phyloP scores from a whole-genome alignment of 805 yeast species.

The Candida suzukii region DNA sequence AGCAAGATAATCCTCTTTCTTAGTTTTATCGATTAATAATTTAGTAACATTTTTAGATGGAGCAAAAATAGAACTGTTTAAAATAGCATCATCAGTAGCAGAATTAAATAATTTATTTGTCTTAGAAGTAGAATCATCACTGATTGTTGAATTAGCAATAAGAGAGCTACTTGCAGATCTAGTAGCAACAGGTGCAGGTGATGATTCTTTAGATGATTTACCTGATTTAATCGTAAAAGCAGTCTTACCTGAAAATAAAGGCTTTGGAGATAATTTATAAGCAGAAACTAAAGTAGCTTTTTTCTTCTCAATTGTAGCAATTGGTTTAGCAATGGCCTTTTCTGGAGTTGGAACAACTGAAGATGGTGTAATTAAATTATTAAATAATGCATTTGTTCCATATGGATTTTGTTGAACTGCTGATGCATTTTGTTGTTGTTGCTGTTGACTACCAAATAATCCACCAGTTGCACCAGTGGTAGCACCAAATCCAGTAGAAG shows the following conservation, averaged over 20 bases:
- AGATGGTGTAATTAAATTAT: slow-evolving; percentile 25
- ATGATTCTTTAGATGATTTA: slow-evolving; percentile 12
- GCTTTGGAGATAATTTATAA: slow-evolving; percentile 59
- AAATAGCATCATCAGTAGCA: slow-evolving; percentile 58
- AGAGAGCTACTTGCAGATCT: slow-evolving; percentile 20
- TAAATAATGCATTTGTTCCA: slow-evolving; percentile 68
- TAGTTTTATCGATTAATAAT: slow-evolving; percentile 42
- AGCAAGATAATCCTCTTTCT: slow-evolving; percentile 13
- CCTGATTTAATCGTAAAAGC: slow-evolving; percentile 14
- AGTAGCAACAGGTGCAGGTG: slow-evolving; percentile 11
- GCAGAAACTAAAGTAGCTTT: slow-evolving; percentile 53
- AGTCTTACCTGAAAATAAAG: slow-evolving; percentile 34
- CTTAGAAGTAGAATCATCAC: slow-evolving; percentile 4
- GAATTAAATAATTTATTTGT: slow-evolving; percentile 29
- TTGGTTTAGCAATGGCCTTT: slow-evolving; percentile 45
- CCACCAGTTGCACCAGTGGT: slow-evolving; percentile 20
- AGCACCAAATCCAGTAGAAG: slow-evolving; percentile 6
- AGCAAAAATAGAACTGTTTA: slow-evolving; percentile 64
- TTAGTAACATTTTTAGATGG: slow-evolving; percentile 50
- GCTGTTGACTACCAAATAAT: slow-evolving; percentile 17
- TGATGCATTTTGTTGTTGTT: slow-evolving; percentile 3
- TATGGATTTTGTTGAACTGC: slow-evolving; percentile 52
- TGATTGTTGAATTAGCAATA: slow-evolving; percentile 11
- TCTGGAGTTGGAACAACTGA: slow-evolving; percentile 36
- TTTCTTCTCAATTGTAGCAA: slow-evolving; percentile 43